These are phyloP conservation scores for Aspergillus versicolor DNA, from an alignment of 2,329 filamentous ascomycete species.

Conservation along the genomic window DNA sequence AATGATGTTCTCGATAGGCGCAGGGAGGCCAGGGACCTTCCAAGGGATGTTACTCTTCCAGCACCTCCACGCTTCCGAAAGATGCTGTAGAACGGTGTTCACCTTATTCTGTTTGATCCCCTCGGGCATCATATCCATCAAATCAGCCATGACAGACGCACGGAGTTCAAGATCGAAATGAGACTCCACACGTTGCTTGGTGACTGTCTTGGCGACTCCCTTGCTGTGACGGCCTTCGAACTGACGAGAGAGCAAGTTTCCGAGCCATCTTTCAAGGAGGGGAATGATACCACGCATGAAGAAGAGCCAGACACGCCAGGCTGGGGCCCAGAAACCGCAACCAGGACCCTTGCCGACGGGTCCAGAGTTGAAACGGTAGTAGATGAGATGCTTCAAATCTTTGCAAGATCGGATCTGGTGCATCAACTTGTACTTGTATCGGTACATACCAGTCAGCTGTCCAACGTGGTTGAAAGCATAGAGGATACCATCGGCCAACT, in stretches of 20 bases:
- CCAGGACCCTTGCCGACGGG: conserved; percentile 96
- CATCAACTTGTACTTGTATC: conserved; percentile 99
- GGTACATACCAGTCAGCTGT: conserved; percentile 98
- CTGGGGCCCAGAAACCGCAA: conserved; percentile 98
- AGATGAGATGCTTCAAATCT: conserved; percentile 97
- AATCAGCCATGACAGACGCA: conserved; percentile 96
- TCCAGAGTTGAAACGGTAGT: conserved; percentile 97
- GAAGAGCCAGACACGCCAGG: conserved; percentile 98
- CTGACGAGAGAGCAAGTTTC: conserved; percentile 92
- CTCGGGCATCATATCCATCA: conserved; percentile 99
- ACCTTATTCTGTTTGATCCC: conserved; percentile 99
- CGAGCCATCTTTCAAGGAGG: conserved; percentile 92
- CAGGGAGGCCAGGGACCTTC: conserved; percentile 96
- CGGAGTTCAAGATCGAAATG: conserved; percentile 97
- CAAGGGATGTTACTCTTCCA: conserved; percentile 99
- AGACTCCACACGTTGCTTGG: conserved; percentile 97
- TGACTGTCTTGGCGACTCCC: conserved; percentile 97
- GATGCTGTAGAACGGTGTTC: conserved; percentile 93
- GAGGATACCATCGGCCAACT: conserved; percentile 96
- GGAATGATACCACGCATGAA: conserved; percentile 99
- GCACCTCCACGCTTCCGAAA: conserved; percentile 97
- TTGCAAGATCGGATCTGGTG: conserved; percentile 99
- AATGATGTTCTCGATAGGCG: conserved; percentile 98
- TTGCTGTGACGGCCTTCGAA: conserved; percentile 99
- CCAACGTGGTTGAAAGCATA: conserved; percentile 99